Evolutionary conservation across 2,329 filamentous ascomycete species (phyloP), one percentile per base, ranked within the genome.

Genomic region (Aspergillus fructus): DNA sequence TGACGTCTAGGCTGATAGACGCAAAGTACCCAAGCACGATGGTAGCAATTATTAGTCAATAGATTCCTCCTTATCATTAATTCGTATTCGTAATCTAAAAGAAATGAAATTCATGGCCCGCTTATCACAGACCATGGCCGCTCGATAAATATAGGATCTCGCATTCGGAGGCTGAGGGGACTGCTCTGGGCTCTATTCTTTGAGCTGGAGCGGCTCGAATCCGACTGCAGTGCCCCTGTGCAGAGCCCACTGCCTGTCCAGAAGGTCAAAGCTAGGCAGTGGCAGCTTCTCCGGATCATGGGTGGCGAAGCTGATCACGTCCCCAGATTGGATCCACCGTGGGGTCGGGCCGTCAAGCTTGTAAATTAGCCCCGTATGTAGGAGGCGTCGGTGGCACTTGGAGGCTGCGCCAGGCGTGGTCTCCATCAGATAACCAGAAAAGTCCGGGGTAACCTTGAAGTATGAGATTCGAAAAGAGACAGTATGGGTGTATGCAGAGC

Each of bases 161-260:
- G 17, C 5, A 19, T 49, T 4, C 46, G 30, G 3, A 49, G 7
- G 11, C 4, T 34, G n/a, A 49, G 27, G n/a, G 30, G 30, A 5
- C 37, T 37, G 15, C n/a, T 23, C 17, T n/a, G 30, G 11, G 2
- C 8, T 34, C n/a, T 54, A 13, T 54, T 39, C 17, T 12, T 17
- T 55, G 37, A 37, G 34, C 53, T 55, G 15, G 53, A 55, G 27
- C 9, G n/a, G n/a, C n/a, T 51, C 21, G 33, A 46, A n/a, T 12
- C 2, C 12, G 11, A 37, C 1, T 11, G 7, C 37, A 19, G 21
- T 19, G 3, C 15, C 13, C 6, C 47, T 24, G 27, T 56, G 23
- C 2, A 56, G 9, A 2, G 45, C 27, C 53, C 47, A 56, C 47
- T 56, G 53, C 39, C 50, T 30, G 4, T 46, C 7, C 2, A 56